phyloP scores from a whole-genome alignment of 805 yeast genomes.

The Pichia scutulata region DNA sequence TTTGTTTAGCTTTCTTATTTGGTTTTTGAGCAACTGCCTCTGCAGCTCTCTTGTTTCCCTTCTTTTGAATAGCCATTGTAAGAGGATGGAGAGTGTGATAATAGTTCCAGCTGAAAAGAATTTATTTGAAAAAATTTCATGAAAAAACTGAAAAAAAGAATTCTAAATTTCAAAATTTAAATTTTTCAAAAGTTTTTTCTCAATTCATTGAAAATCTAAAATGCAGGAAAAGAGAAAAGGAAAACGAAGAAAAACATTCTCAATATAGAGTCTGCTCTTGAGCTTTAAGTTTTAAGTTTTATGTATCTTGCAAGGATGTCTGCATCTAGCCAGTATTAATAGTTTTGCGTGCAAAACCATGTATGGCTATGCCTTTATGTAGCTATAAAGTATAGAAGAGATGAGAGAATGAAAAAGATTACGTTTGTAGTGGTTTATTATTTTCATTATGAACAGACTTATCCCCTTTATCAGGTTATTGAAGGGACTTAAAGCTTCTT shows the following conservation, averaged over 20 bases:
- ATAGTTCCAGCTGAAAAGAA: not conserved
- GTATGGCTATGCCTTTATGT: no score
- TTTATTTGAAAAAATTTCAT: not conserved
- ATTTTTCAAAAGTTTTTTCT: not conserved
- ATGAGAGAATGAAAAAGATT: no score
- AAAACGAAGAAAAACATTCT: not conserved
- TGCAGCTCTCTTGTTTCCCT: conserved; percentile 17
- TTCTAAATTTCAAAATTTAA: not conserved
- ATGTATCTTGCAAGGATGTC: no score
- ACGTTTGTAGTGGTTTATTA: no score
- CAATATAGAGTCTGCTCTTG: no score
- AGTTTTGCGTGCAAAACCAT: no score
- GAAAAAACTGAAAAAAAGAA: not conserved
- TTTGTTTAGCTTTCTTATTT: conserved; percentile 24
- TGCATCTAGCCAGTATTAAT: no score
- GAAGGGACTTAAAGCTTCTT: no score
- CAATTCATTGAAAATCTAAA: not conserved
- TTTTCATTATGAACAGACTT: no score
- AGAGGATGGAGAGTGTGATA: not conserved
- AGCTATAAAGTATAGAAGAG: no score
- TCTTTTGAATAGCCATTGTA: conserved; percentile 16
- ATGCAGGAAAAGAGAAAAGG: not conserved
- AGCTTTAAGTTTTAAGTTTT: no score
- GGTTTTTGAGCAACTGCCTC: conserved; percentile 8
- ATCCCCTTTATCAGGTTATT: no score